These are phyloP conservation scores for Scedosporium minutisporum DNA, from an alignment of 2,329 filamentous ascomycete species.

Conservation along the genomic window DNA sequence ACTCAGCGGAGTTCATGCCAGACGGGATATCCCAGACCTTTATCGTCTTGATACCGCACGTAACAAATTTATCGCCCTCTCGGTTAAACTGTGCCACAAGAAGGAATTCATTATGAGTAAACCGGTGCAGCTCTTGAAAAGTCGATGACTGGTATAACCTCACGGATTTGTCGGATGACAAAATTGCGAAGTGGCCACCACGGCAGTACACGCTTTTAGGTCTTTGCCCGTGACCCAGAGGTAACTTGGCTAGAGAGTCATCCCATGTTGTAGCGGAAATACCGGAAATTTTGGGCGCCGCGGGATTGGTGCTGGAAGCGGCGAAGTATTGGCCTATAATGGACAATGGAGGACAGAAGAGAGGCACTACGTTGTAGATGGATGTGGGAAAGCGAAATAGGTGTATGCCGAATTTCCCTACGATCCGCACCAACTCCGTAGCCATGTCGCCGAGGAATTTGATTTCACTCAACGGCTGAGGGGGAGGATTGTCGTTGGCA, in stretches of 20 bases:
- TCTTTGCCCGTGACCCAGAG: background rate
- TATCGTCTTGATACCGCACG: background rate
- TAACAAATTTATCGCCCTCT: background rate
- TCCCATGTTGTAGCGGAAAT: background rate
- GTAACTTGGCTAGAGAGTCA: background rate
- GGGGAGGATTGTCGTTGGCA: background rate
- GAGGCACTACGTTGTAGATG: background rate
- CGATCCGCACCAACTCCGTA: background rate
- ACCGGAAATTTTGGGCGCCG: background rate
- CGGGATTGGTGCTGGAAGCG: background rate
- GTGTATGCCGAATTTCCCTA: background rate
- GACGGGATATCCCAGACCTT: background rate
- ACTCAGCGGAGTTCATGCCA: background rate
- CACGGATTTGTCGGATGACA: background rate
- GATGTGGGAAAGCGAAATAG: background rate
- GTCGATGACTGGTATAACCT: background rate
- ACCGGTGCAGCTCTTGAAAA: background rate
- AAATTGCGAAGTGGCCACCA: background rate
- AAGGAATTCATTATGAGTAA: background rate
- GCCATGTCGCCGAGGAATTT: background rate
- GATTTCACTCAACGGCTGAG: background rate
- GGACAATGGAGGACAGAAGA: background rate
- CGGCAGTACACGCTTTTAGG: background rate
- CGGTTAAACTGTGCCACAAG: background rate
- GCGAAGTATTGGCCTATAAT: background rate